Percentiles rank a stretch among this genome's conserved stretches.
Evolutionary conservation across 2,329 filamentous ascomycete genomes (phyloP).

Genomic region (Aspergillus luchuensis): DNA sequence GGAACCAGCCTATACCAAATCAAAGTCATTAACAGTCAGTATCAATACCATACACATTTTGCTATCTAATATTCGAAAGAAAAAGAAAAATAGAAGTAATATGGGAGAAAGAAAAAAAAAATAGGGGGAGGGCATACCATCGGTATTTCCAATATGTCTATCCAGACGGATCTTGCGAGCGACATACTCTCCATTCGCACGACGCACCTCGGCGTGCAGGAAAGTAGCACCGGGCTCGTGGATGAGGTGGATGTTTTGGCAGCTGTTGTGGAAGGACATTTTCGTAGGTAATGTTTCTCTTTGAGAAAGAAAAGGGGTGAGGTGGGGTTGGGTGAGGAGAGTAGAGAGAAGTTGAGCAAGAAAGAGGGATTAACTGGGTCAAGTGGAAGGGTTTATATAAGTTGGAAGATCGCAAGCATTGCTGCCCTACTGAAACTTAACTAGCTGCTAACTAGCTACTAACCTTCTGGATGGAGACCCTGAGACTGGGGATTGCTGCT

Average conservation of each 20-base stretch:
- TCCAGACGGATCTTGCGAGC: slow-evolving; percentile 18
- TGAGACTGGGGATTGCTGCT: too few species aligned
- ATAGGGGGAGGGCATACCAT: slow-evolving; percentile 13
- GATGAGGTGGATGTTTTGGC: slow-evolving; percentile 16
- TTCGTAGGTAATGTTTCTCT: background rate
- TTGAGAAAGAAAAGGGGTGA: background rate
- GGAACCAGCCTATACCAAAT: slow-evolving; percentile 20
- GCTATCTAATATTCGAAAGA: background rate
- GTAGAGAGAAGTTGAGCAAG: too few species aligned
- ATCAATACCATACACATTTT: too few species aligned
- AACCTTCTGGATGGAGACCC: too few species aligned
- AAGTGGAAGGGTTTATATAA: too few species aligned
- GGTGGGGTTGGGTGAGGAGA: background rate
- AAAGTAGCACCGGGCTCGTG: slow-evolving; percentile 15
- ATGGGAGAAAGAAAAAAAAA: too few species aligned
- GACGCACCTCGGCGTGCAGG: slow-evolving; percentile 14
- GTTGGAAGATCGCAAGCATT: too few species aligned
- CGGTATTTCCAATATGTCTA: slow-evolving; percentile 22
- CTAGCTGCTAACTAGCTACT: too few species aligned
- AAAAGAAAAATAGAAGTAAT: too few species aligned
- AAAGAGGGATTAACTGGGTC: too few species aligned
- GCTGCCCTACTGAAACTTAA: too few species aligned
- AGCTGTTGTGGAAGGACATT: slow-evolving; percentile 22
- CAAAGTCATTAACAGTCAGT: too few species aligned
- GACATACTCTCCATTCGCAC: slow-evolving; percentile 6